Evolutionary conservation across 495 filamentous ascomycete genomes (phyloP).

Genomic region (Daldinia vernicosa): DNA sequence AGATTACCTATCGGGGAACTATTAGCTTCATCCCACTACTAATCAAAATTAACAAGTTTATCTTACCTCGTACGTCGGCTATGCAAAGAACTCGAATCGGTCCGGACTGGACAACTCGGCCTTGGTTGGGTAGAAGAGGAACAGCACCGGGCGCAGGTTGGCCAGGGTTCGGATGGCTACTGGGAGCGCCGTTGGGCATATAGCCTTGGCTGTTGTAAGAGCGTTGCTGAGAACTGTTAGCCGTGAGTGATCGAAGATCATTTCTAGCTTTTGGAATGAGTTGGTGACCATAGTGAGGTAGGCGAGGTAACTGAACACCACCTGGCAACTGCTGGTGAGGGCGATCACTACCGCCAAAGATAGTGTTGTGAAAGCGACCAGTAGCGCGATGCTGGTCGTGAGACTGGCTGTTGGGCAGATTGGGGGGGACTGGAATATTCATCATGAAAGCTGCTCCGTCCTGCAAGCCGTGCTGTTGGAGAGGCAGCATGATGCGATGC

Average conservation of each 20-base stretch:
- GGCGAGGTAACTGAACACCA: constrained; percentile 1
- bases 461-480: neutral
- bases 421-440: neutral
- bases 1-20: constrained; percentile 76
- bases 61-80: constrained; percentile 94
- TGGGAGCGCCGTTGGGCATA: constrained; percentile 62
- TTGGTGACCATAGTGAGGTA: neutral
- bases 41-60: neutral
- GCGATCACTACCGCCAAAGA: neutral
- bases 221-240: constrained; percentile 49
- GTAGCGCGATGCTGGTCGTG: constrained; percentile 14
- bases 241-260: constrained; percentile 31
- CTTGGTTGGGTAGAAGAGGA: constrained; percentile 66
- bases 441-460: constrained; percentile 8
- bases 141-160: constrained; percentile 60
- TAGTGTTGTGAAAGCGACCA: neutral
- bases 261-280: neutral
- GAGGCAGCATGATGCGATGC: neutral
- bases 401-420: neutral
- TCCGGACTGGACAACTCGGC: constrained; percentile 81
- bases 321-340: neutral
- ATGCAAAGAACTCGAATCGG: constrained; percentile 90
- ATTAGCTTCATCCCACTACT: constrained; percentile 27
- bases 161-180: constrained; percentile 48
- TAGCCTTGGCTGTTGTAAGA: constrained; percentile 59